A percentile compares a stretch with the other conserved stretches of the same genome.
These are phyloP conservation scores for Zalaria obscura DNA, from an alignment of 2,329 filamentous ascomycete genomes.

Conservation along the genomic window DNA sequence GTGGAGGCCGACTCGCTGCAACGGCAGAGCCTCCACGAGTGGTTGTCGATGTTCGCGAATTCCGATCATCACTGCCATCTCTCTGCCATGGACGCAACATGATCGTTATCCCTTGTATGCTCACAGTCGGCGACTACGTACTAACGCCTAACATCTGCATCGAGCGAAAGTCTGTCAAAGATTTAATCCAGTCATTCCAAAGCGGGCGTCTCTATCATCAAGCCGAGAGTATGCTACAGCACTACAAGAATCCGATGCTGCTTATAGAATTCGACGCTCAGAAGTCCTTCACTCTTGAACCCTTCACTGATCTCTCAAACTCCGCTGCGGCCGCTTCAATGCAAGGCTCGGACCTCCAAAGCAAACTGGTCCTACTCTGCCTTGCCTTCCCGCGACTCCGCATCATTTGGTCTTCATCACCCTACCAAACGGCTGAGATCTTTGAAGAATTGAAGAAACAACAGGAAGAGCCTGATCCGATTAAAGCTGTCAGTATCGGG, in stretches of 20 bases:
- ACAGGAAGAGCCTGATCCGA: conserved; percentile 78
- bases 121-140: conserved; percentile 94
- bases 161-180: conserved; percentile 84
- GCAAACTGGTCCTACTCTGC: conserved; percentile 81
- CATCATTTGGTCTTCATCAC: conserved; percentile 86
- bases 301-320: conserved; percentile 39
- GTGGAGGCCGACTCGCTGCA: conserved; percentile 70
- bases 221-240: conserved; percentile 82
- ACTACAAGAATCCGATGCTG: conserved; percentile 82
- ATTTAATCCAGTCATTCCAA: conserved; percentile 81
- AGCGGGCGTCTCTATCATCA: conserved; percentile 88
- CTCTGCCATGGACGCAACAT: conserved; percentile 81
- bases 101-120: conserved; percentile 81
- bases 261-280: conserved; percentile 97
- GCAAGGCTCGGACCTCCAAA: conserved; percentile 64
- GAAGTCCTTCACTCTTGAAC: conserved; percentile 83
- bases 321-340: conserved; percentile 48
- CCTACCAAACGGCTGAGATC: conserved; percentile 94
- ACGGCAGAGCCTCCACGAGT: conserved; percentile 81
- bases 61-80: conserved; percentile 81
- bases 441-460: conserved; percentile 87
- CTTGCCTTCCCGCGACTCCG: conserved; percentile 80
- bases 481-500: conserved; percentile 71
- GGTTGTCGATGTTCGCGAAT: conserved; percentile 91
- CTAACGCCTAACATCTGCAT: conserved; percentile 83